These are phyloP conservation scores for Calonectria hawksworthii DNA, from an alignment of 2,329 filamentous ascomycete genomes.

Conservation along the genomic window DNA sequence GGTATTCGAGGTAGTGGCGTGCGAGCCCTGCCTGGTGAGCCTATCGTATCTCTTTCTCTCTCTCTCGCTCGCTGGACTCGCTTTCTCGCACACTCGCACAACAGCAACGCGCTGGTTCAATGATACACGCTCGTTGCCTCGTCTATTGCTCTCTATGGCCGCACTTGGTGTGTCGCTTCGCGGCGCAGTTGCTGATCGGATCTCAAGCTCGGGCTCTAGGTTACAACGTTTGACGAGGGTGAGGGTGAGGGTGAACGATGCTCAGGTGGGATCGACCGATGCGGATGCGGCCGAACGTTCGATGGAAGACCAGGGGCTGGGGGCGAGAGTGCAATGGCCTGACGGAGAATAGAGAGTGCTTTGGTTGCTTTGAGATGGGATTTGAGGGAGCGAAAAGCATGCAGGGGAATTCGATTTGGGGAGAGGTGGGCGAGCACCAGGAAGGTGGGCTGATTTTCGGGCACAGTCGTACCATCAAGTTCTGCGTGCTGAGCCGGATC, in stretches of 20 bases:
- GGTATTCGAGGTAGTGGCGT: constrained; percentile 26
- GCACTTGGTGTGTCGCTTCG: constrained; percentile 21
- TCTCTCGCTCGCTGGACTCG: background rate
- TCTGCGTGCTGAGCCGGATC: constrained; percentile 35
- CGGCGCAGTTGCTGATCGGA: constrained; percentile 24
- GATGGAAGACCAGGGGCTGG: constrained; percentile 39
- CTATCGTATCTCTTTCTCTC: constrained; percentile 9
- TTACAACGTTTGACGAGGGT: constrained; percentile 17
- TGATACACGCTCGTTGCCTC: background rate
- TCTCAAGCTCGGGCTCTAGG: constrained; percentile 18
- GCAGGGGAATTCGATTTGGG: constrained; percentile 47
- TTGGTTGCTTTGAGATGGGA: constrained; percentile 35
- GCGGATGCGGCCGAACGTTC: constrained; percentile 46
- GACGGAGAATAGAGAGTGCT: constrained; percentile 39
- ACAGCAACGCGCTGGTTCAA: background rate
- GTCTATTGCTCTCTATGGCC: constrained; percentile 1
- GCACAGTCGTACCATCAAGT: constrained; percentile 50
- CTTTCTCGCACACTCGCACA: constrained; percentile 5
- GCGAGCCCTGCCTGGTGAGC: constrained; percentile 24
- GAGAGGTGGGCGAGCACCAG: constrained; percentile 37
- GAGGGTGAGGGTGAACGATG: constrained; percentile 16
- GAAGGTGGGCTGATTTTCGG: constrained; percentile 17
- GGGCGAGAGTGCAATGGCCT: constrained; percentile 42
- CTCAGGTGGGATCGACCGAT: constrained; percentile 44
- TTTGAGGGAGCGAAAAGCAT: constrained; percentile 40